Conservation (phyloP, 192 early-diverging fungal species). For the Backusella psychrophila region DNA sequence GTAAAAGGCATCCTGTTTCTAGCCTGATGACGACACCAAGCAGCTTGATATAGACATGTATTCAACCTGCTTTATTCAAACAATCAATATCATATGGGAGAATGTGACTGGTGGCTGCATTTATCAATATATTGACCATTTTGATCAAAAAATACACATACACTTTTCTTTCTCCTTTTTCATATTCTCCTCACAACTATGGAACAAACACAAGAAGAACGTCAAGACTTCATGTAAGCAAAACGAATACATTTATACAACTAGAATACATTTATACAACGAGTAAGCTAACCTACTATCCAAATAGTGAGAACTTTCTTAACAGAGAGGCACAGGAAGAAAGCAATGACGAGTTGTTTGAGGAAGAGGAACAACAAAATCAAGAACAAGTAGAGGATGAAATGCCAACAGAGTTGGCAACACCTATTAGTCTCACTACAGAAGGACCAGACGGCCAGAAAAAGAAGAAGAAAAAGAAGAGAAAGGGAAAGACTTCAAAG, state of each 20-base stretch:
- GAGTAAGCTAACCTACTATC: background rate
- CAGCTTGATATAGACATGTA: no score
- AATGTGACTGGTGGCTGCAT: background rate
- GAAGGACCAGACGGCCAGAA: conserved; percentile 11
- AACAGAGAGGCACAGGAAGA: background rate
- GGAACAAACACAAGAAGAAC: background rate
- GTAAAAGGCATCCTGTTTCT: no score
- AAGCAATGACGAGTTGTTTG: background rate
- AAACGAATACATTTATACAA: background rate
- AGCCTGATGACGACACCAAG: no score
- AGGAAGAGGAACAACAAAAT: background rate
- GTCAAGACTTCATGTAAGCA: background rate
- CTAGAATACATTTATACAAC: no score
- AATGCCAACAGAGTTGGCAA: conserved; percentile 6
- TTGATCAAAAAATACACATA: background rate
- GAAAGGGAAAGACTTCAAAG: conserved; percentile 42
- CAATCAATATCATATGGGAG: background rate
- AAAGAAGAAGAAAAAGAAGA: conserved; percentile 47
- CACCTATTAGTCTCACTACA: conserved; percentile 5
- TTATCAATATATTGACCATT: background rate
- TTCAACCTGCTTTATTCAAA: no score
- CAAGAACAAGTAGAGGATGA: background rate
- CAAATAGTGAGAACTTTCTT: background rate
- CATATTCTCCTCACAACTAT: background rate
- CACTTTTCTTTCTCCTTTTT: background rate